These are phyloP conservation scores for Cercis canadensis DNA, from an alignment of 306 rosid species.

Conservation along the genomic window DNA sequence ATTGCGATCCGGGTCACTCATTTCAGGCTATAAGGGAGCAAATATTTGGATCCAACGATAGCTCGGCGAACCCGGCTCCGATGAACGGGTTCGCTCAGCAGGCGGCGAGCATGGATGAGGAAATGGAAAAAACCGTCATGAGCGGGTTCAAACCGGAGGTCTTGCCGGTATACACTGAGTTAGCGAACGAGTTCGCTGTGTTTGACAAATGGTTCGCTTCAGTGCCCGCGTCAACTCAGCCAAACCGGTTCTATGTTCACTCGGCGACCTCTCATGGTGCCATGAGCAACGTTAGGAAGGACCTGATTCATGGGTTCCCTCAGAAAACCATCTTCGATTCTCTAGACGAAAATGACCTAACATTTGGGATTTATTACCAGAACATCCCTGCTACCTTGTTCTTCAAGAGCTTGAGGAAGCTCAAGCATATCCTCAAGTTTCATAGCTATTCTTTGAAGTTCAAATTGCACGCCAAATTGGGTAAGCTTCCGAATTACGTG, in stretches of 20 bases:
- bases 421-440: conserved; percentile 57
- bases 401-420: conserved; percentile 68
- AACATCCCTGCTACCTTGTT: conserved; percentile 89
- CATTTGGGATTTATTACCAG: conserved; percentile 81
- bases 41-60: conserved; percentile 79
- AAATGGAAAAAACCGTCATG: conserved; percentile 70
- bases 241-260: conserved; percentile 91
- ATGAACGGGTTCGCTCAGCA: conserved; percentile 97
- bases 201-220: conserved; percentile 94
- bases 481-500: conserved; percentile 85
- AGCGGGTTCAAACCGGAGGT: conserved; percentile 78
- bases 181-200: conserved; percentile 68
- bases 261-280: conserved; percentile 97
- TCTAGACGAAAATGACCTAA: conserved; percentile 64
- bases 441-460: conserved; percentile 67
- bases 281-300: conserved; percentile 78
- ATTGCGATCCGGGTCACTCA: conserved; percentile 86
- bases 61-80: conserved; percentile 48
- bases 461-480: conserved; percentile 65
- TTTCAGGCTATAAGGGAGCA: conserved; percentile 88
- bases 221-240: conserved; percentile 91
- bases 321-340: conserved; percentile 88
- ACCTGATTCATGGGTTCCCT: conserved; percentile 83
- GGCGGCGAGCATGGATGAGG: conserved; percentile 49
- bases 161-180: conserved; percentile 68